Base-by-base conservation (phyloP, 2,329 filamentous ascomycete genomes). In the Xylariaceae sp. region DNA sequence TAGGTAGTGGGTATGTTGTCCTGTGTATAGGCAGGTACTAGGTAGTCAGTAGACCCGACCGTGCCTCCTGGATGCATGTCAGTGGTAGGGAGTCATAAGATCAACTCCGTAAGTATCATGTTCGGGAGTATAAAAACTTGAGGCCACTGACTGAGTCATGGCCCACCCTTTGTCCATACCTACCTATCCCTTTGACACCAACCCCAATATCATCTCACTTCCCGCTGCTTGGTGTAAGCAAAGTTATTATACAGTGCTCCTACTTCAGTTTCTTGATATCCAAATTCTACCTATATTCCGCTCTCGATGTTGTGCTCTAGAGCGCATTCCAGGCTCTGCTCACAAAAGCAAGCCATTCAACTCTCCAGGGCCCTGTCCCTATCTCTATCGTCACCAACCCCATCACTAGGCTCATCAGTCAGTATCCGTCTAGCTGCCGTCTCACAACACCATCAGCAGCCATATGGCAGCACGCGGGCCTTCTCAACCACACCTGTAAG, bases 401-500 rank as follows among this genome's bases (percentile, higher is more conserved):
- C 62, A 41, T 53, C 59, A 12, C 45, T 60, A 13, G 54, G 57
- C 26, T 61, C 61, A 16, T 58, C 62, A 18, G 60, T 64, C 8
- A 63, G 63, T 26, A 55, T 71, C 16, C 67, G 69, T 16, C 54
- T 70, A 30, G 53, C 65, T 21, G 56, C 63, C 10, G 49, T 63
- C 47, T 54, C 51, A 51, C 57, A 57, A 29, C 42, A 42, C 15
- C 53, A 64, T 18, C 55, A 65, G 15, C 59, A 60, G 15, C 57
- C 64, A 26, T 58, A 62, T 51, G 60, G 61, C 45, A 55, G 61
- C 21, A 63, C 66, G 21, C 70, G 72, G 46, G 56, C 62, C 54
- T 82, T 83, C 68, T 81, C 80, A 1, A 78, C 77, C 3, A 80
- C 80, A 1, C 70, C 71, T 0, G 60, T 63, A 26, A 64, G 67